A percentile compares a stretch with the other conserved stretches of the same genome.
Evolutionary conservation across 768 basidiomycete genomes (phyloP).

Genomic region (Podaxis mareebaensis): DNA sequence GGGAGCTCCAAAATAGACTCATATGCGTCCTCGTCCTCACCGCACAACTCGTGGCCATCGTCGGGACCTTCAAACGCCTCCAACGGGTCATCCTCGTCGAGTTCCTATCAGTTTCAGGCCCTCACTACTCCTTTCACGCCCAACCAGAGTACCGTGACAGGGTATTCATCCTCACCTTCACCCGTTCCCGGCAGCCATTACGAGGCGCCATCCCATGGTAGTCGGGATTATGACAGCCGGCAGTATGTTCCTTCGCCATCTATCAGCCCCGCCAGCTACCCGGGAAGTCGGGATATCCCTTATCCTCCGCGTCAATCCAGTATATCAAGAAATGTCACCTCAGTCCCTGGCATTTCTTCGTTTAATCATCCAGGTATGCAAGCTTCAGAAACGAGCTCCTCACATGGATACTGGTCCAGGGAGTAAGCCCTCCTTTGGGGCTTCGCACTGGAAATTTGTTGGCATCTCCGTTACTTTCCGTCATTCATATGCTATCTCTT

Average conservation of each 20-base stretch:
- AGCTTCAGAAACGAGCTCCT: constrained; percentile 15
- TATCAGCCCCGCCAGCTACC: constrained; percentile 28
- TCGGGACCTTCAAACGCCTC: constrained; percentile 5
- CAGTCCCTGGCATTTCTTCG: constrained; percentile 14
- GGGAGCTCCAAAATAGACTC: constrained; percentile 15
- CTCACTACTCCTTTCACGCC: constrained; percentile 18
- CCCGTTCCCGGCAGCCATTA: constrained; percentile 10
- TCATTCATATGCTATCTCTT: constrained; percentile 13
- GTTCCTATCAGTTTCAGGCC: constrained; percentile 12
- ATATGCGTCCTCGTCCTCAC: constrained; percentile 19
- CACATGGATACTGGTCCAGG: constrained; percentile 25
- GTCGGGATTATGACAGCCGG: constrained; percentile 25
- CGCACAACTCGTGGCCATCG: constrained; percentile 13
- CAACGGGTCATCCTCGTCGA: constrained; percentile 8
- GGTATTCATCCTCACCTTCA: constrained; percentile 15
- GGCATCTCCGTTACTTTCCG: background rate
- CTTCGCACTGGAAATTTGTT: background rate
- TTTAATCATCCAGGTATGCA: constrained; percentile 17
- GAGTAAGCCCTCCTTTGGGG: constrained; percentile 18
- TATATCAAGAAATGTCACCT: constrained; percentile 17
- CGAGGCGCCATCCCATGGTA: constrained; percentile 12
- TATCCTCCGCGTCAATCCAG: constrained; percentile 22
- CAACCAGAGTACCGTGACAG: constrained; percentile 12
- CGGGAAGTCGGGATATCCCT: constrained; percentile 20
- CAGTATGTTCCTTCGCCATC: constrained; percentile 27